phyloP scores from a whole-genome alignment of 495 filamentous ascomycete genomes.

The Podospora pseudopauciseta region DNA sequence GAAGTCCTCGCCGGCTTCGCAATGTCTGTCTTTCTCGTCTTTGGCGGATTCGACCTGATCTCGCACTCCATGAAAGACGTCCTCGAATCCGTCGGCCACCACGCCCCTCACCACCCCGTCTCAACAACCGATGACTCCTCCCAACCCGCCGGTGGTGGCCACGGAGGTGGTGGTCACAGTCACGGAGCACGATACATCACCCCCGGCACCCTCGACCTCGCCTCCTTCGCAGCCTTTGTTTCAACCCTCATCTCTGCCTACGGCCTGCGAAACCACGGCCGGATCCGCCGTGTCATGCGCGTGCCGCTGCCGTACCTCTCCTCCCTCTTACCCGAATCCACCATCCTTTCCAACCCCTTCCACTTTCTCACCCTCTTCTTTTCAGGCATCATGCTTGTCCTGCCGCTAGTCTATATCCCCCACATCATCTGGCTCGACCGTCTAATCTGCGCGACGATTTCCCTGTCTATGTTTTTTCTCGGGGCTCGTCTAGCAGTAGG shows the following conservation, averaged over 20 bases:
- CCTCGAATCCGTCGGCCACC: constrained; percentile 56
- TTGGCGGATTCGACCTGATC: constrained; percentile 93
- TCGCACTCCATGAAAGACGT: constrained; percentile 89
- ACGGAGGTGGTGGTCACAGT: background rate
- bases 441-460: constrained; percentile 71
- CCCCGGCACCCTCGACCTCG: constrained; percentile 71
- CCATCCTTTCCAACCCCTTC: constrained; percentile 81
- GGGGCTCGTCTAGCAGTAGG: constrained; percentile 77
- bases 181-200: constrained; percentile 45
- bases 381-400: constrained; percentile 71
- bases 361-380: constrained; percentile 90
- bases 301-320: constrained; percentile 74
- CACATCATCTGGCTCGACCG: constrained; percentile 79
- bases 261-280: constrained; percentile 82
- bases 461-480: constrained; percentile 79
- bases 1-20: constrained; percentile 97
- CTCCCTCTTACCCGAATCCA: constrained; percentile 46
- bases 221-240: constrained; percentile 79
- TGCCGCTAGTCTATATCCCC: constrained; percentile 74
- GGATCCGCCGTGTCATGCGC: constrained; percentile 79
- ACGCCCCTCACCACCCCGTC: constrained; percentile 66
- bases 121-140: constrained; percentile 43
- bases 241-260: constrained; percentile 86
- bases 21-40: constrained; percentile 89
- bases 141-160: constrained; percentile 4